Conservation (phyloP, 768 basidiomycete genomes). For the Termitomyces sp. region DNA sequence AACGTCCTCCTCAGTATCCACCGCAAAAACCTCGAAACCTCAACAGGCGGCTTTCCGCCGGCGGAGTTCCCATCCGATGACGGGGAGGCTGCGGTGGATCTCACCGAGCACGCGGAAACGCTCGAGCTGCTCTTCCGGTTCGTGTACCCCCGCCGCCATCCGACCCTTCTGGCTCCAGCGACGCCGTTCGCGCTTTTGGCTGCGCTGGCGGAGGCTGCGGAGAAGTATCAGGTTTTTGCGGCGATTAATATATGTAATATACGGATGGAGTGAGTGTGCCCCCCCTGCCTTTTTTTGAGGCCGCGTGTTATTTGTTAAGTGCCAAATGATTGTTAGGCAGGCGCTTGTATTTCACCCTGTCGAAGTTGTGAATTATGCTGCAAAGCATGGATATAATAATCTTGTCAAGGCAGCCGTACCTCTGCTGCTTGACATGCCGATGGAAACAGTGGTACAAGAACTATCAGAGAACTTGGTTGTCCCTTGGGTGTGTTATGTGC, state of each 20-base stretch:
- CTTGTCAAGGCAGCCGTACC: background rate
- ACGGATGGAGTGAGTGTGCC: constrained; percentile 2
- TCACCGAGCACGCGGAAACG: constrained; percentile 2
- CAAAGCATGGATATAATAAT: background rate
- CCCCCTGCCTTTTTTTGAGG: background rate
- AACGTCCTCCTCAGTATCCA: constrained; percentile 5
- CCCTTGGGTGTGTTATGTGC: constrained; percentile 5
- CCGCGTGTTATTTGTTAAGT: no score
- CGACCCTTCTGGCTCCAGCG: background rate
- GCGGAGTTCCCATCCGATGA: background rate
- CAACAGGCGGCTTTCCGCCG: background rate
- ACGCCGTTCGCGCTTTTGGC: background rate
- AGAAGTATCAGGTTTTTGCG: constrained; percentile 9
- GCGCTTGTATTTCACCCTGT: background rate
- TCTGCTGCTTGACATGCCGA: constrained; percentile 1
- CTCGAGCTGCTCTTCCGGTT: constrained; percentile 11
- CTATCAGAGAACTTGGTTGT: background rate
- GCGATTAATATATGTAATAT: constrained; percentile 4
- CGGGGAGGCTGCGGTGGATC: background rate
- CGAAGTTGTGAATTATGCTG: background rate
- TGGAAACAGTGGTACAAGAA: background rate
- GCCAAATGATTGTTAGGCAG: background rate
- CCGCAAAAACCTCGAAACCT: constrained; percentile 2
- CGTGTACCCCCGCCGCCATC: constrained; percentile 4
- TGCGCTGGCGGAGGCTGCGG: constrained; percentile 3